Base-by-base conservation (phyloP, 768 basidiomycete genomes). In the Mycena amicta region DNA sequence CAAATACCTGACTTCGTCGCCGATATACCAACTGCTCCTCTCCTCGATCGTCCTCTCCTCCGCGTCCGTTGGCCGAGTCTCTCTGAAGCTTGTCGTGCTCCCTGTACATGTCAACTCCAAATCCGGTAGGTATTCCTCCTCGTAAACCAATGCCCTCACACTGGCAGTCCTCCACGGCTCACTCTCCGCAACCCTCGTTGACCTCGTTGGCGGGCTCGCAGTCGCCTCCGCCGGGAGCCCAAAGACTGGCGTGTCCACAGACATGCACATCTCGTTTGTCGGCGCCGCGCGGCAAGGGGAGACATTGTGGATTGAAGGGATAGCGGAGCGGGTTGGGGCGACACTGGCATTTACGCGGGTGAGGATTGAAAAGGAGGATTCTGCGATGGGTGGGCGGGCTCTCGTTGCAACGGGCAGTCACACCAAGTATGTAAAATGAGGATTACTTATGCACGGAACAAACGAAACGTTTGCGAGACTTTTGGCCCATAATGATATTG, bases 51-150 rank as follows among this genome's bases (percentile, higher is more conserved):
- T 23, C 20, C 52, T 63, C 2, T 26, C 22, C 2, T 53, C 58
- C 39, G 55, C 55, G 0, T 53, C 58, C 16, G n/a, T 39, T 5
- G 55, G 47, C 13, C 20, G 33, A 2, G 62, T 63, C 3, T 28
- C 43, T 1, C 55, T 63, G 39, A 59, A 47, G 49, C 62, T 63
- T 16, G 20, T 52, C 13, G 62, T 63, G 18, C 58, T 63, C 4
- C 62, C 62, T 23, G 47, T 63, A 0, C 62, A 63, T 22, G 58
- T 63, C 1, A 63, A 63, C 55, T 63, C 62, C 18, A 63, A 63
- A 54, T 52, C 52, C 6, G 50, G 62, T 63, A 31, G 23, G 52
- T 28, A 16, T 5, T n/a, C 11, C 13, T 30, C 5, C 22, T 6
- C 41, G 23, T 52, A 26, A n/a, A 12, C 4, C 20, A 1, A 12